Evolutionary conservation across 2,329 filamentous ascomycete species (phyloP), one percentile per base, ranked within the genome.

Genomic region (Talaromyces sp.): DNA sequence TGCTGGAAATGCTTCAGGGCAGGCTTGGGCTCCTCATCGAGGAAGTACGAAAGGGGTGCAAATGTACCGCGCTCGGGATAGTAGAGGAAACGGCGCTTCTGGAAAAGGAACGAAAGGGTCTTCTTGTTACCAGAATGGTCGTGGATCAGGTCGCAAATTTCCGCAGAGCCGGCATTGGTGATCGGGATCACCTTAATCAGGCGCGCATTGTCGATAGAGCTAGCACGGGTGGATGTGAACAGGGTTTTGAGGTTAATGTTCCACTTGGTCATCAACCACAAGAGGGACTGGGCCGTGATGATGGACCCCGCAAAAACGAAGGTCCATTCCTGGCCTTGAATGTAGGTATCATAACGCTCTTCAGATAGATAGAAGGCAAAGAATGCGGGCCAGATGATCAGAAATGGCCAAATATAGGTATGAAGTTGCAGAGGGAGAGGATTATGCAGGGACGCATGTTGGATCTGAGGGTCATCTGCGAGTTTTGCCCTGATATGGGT

Each of bases 251-350:
- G 79, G 69, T 92, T 87, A 71, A 99, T 91, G 69, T 90, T 97
- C 94, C 94, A 99, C 77, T 97, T 91, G 42, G 94, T 99, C 78
- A 89, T 93, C 57, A 99, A 82, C 93, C 94, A 99, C 64, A 91
- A 78, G 59, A 99, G 82, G 59, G 90, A 86, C 78, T 99, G 95
- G 51, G 88, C 68, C 10, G 92, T 96, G 71, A 95, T 81, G 70
- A 99, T 97, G 62, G 86, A 82, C 66, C 89, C 93, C 61, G 88
- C 84, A 86, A 90, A 99, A 58, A 99, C 90, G 71, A 96, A 96
- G 1, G 95, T 97, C 93, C 94, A 99, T 80, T 99, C 94, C 64
- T 89, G 86, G n/a, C 88, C 92, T 65, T 89, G 85, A 60, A 99
- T 95, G 78, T 97, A 87, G 70, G 87, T 88, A 62, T 96, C 88